A percentile compares a stretch with the other conserved stretches of the same genome.
Evolutionary conservation across 495 filamentous ascomycete species (phyloP).

Genomic region (Penicillium waksmanii): DNA sequence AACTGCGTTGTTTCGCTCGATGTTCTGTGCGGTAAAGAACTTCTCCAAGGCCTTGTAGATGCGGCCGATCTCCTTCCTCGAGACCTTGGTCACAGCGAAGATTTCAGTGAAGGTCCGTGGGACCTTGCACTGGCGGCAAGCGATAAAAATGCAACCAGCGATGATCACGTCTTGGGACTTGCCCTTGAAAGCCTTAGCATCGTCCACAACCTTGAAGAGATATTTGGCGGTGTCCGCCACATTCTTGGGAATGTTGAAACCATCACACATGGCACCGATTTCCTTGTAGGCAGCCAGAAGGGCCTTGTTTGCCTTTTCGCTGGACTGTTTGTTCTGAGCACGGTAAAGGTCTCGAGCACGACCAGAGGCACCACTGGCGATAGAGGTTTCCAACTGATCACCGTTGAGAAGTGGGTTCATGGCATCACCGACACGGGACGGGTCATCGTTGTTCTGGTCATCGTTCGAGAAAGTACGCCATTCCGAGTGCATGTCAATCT

Average conservation of each 20-base stretch:
- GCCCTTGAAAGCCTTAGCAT: slow-evolving; percentile 90
- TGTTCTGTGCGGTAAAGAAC: slow-evolving; percentile 70
- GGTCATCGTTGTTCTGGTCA: slow-evolving; percentile 93
- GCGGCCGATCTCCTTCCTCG: slow-evolving; percentile 94
- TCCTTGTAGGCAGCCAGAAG: slow-evolving; percentile 84
- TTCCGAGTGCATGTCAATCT: slow-evolving; percentile 93
- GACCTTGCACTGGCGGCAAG: slow-evolving; percentile 85
- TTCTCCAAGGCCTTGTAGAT: slow-evolving; percentile 92
- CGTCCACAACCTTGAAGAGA: slow-evolving; percentile 90
- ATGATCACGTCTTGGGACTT: slow-evolving; percentile 94
- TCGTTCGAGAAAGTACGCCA: slow-evolving; percentile 99
- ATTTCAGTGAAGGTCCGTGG: slow-evolving; percentile 93
- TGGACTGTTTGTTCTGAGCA: slow-evolving; percentile 80
- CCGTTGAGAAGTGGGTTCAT: slow-evolving; percentile 87
- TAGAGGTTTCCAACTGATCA: slow-evolving; percentile 87
- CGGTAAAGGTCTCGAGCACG: slow-evolving; percentile 78
- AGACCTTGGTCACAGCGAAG: slow-evolving; percentile 86
- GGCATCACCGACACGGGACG: slow-evolving; percentile 94
- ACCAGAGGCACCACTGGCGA: slow-evolving; percentile 77
- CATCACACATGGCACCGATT: slow-evolving; percentile 85
- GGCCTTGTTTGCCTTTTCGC: slow-evolving; percentile 83
- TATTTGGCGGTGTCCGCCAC: slow-evolving; percentile 88
- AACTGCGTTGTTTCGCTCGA: slow-evolving; percentile 54
- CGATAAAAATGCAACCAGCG: slow-evolving; percentile 95
- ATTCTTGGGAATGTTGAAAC: slow-evolving; percentile 75